A percentile compares a stretch with the other conserved stretches of the same genome.
Conservation (phyloP, 176 grass and related monocot species). For the Dactylis glomerata region DNA sequence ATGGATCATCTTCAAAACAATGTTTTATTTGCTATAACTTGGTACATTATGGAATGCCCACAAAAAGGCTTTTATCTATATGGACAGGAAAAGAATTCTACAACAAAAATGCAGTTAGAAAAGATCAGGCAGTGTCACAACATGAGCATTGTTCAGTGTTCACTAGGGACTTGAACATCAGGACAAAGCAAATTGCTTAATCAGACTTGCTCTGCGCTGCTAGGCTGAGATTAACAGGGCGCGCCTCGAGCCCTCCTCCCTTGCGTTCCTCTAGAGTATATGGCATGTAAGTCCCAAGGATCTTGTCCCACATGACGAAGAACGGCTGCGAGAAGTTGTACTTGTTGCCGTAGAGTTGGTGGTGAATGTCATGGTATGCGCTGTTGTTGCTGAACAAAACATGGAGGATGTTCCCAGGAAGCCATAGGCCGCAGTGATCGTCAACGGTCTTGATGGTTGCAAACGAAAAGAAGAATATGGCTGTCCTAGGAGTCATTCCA, state of each 20-base stretch:
- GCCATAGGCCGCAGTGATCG: constrained; percentile 64
- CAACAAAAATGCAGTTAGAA: constrained; percentile 33
- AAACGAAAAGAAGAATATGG: constrained; percentile 69
- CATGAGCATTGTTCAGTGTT: not conserved
- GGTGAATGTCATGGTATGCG: constrained; percentile 74
- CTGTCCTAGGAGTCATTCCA: constrained; percentile 51
- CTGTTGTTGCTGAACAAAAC: constrained; percentile 64
- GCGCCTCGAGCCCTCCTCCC: constrained; percentile 57
- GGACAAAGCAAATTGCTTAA: not conserved
- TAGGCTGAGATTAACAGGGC: constrained; percentile 38
- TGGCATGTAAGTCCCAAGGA: constrained; percentile 66
- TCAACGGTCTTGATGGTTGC: constrained; percentile 72
- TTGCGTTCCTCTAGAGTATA: constrained; percentile 59
- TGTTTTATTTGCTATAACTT: constrained; percentile 55
- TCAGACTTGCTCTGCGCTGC: constrained; percentile 37
- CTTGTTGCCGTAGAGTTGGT: constrained; percentile 70
- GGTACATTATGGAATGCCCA: constrained; percentile 35
- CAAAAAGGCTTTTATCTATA: constrained; percentile 35
- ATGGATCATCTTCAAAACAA: constrained; percentile 16
- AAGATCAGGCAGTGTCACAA: constrained; percentile 23
- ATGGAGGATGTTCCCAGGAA: constrained; percentile 61
- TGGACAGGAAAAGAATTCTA: constrained; percentile 41
- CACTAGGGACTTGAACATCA: not conserved
- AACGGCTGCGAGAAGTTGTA: constrained; percentile 76
- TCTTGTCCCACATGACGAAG: constrained; percentile 73